phyloP scores from a whole-genome alignment of 192 early-diverging fungal genomes.

The Coemansia sp. region DNA sequence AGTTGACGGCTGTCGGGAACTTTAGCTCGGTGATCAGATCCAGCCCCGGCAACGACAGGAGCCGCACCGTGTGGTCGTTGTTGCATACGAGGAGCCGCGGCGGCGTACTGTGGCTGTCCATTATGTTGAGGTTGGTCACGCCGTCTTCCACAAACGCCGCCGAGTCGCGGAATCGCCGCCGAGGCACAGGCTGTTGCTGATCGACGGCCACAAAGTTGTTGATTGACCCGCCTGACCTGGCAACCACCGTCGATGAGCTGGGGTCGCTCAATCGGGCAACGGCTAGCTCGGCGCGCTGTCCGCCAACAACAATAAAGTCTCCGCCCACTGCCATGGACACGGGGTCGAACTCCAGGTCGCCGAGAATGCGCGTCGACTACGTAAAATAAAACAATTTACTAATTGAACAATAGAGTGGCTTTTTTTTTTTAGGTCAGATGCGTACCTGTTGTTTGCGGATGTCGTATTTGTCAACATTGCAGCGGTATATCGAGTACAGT shows the following conservation, averaged over 20 bases:
- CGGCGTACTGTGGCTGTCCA: slow-evolving; percentile 48
- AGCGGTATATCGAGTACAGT: slow-evolving; percentile 71
- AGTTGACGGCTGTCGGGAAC: slow-evolving; percentile 90
- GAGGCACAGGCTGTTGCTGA: slow-evolving; percentile 16
- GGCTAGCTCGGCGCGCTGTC: slow-evolving; percentile 80
- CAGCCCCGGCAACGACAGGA: slow-evolving; percentile 80
- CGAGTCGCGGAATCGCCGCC: slow-evolving; percentile 46
- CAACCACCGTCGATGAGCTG: slow-evolving; percentile 13
- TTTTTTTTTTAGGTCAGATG: not conserved
- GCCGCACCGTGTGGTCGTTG: slow-evolving; percentile 93
- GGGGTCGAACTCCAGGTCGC: slow-evolving; percentile 76
- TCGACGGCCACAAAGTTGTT: slow-evolving; percentile 54
- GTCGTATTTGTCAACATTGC: slow-evolving; percentile 57
- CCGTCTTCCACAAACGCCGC: slow-evolving; percentile 61
- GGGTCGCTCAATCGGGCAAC: slow-evolving; percentile 62
- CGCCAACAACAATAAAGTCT: slow-evolving; percentile 88
- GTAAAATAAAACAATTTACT: not conserved
- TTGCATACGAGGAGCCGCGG: slow-evolving; percentile 86
- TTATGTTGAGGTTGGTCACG: slow-evolving; percentile 82
- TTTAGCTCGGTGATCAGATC: slow-evolving; percentile 72
- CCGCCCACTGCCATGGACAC: slow-evolving; percentile 73
- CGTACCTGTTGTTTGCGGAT: slow-evolving; percentile 48
- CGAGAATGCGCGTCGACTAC: slow-evolving; percentile 61
- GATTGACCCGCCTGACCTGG: slow-evolving; percentile 39
- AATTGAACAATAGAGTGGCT: not conserved